A percentile compares a stretch with the other conserved stretches of the same genome.
These are phyloP conservation scores for Rubia peregrina DNA, from an alignment of 305 asterid species.

Conservation along the genomic window DNA sequence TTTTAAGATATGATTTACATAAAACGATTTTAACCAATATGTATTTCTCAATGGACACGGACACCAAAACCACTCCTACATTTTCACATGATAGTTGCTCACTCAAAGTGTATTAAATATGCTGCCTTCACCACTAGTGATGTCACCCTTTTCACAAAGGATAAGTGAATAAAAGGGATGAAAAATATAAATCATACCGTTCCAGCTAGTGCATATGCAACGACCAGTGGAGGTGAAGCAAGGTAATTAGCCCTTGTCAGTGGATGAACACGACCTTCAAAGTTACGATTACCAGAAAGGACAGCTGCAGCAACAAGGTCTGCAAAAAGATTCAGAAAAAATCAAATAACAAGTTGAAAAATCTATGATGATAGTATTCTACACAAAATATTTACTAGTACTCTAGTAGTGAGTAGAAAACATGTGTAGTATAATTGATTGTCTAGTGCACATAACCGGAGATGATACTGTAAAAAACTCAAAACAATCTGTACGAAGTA, in stretches of 20 bases:
- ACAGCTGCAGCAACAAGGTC: slow-evolving; percentile 87
- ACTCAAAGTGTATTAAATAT: neutral
- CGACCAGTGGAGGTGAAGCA: slow-evolving; percentile 79
- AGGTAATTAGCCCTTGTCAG: slow-evolving; percentile 85
- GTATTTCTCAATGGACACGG: neutral
- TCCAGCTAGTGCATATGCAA: slow-evolving; percentile 92
- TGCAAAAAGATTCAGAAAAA: slow-evolving; percentile 21
- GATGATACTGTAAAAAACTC: neutral
- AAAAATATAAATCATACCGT: slow-evolving; percentile 37
- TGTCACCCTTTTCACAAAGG: neutral
- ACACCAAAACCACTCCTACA: neutral
- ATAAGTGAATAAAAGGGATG: neutral
- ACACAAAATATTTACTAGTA: neutral
- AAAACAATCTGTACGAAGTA: neutral
- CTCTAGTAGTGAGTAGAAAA: neutral
- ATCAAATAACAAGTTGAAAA: neutral
- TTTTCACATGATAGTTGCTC: neutral
- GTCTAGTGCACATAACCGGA: neutral
- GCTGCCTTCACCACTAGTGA: neutral
- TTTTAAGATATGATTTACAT: neutral
- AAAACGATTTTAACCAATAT: neutral
- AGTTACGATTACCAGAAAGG: slow-evolving; percentile 85
- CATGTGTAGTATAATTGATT: neutral
- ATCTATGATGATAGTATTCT: neutral
- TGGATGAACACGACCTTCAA: slow-evolving; percentile 92